Conservation (phyloP, 495 filamentous ascomycete genomes). For the Penicillium taxi region DNA sequence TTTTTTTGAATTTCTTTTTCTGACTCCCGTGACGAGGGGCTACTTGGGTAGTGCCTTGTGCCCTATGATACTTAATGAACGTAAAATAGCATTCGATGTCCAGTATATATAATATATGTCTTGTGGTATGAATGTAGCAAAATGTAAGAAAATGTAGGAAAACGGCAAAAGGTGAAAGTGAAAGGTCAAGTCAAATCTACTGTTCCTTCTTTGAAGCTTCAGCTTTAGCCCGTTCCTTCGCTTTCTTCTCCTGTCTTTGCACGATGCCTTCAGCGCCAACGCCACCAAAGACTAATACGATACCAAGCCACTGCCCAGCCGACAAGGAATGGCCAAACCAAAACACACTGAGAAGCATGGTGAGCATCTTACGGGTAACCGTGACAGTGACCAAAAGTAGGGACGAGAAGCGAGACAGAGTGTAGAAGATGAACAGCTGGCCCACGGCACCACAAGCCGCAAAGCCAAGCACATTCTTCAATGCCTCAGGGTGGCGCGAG, state of each 20-base stretch:
- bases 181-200: slow-evolving; percentile 9
- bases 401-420: slow-evolving; percentile 81
- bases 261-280: slow-evolving; percentile 86
- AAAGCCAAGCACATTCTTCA: slow-evolving; percentile 81
- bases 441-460: slow-evolving; percentile 88
- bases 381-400: slow-evolving; percentile 92
- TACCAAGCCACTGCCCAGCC: slow-evolving; percentile 84
- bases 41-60: too few relatives aligned
- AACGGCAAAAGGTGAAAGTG: slow-evolving; percentile 2
- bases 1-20: too few relatives aligned
- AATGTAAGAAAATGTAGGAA: too few relatives aligned
- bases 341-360: slow-evolving; percentile 92
- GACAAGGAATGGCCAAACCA: slow-evolving; percentile 86
- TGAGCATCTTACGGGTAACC: slow-evolving; percentile 97
- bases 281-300: slow-evolving; percentile 87
- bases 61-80: too few relatives aligned
- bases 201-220: slow-evolving; percentile 37
- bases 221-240: slow-evolving; percentile 64
- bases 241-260: slow-evolving; percentile 71
- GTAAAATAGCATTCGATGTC: too few relatives aligned
- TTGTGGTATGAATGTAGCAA: too few relatives aligned
- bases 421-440: slow-evolving; percentile 97
- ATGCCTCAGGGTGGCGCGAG: slow-evolving; percentile 63
- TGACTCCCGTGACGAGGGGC: too few relatives aligned
- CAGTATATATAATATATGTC: too few relatives aligned